phyloP scores from a whole-genome alignment of 2,329 filamentous ascomycete genomes.

The Fusarium brevicatenulatum region DNA sequence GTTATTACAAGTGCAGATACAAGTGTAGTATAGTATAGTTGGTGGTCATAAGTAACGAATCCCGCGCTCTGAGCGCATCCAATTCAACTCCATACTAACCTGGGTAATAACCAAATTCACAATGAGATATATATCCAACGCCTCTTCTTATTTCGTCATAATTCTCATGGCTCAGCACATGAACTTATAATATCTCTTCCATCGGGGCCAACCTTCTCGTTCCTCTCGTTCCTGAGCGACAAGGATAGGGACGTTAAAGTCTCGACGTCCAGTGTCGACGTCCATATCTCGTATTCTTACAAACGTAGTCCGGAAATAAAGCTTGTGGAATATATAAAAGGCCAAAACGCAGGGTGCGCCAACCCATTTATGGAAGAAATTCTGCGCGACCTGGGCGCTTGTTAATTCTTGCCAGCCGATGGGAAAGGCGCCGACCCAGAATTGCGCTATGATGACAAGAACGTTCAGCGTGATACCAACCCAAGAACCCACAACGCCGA shows the following conservation, averaged over 20 bases:
- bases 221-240: conserved; percentile 84
- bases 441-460: conserved; percentile 82
- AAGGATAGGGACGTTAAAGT: conserved; percentile 83
- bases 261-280: conserved; percentile 83
- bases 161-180: conserved; percentile 66
- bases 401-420: conserved; percentile 64
- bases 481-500: conserved; percentile 83
- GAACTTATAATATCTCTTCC: conserved; percentile 81
- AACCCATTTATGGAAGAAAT: conserved; percentile 80
- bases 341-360: conserved; percentile 73
- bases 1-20: background rate
- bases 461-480: conserved; percentile 80
- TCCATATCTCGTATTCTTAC: conserved; percentile 82
- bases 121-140: conserved; percentile 12
- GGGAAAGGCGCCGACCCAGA: conserved; percentile 87
- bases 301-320: conserved; percentile 75
- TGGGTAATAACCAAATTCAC: conserved; percentile 3
- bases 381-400: conserved; percentile 60
- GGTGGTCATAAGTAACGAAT: background rate
- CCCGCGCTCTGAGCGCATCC: background rate
- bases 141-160: background rate
- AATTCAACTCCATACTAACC: conserved; percentile 33
- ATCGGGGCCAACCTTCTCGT: conserved; percentile 74
- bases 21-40: background rate
- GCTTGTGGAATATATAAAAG: conserved; percentile 80